These are phyloP conservation scores for Leishmania amazonensis DNA, from an alignment of 208 protist species.

Conservation along the genomic window DNA sequence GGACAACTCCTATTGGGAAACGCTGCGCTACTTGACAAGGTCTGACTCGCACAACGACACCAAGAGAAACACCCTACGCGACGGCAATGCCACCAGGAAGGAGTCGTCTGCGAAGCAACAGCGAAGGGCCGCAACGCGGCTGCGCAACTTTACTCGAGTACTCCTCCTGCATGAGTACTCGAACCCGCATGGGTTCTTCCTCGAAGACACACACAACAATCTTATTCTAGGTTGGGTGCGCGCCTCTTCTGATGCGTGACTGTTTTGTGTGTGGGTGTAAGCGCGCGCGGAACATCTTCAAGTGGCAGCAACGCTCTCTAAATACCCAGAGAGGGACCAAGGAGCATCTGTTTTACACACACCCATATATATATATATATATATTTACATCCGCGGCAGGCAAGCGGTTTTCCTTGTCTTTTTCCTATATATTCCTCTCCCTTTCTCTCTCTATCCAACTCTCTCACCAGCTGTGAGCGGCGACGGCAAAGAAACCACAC, in stretches of 20 bases:
- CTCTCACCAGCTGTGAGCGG: not conserved
- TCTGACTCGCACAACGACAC: not conserved
- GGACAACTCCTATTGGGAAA: constrained; percentile 47
- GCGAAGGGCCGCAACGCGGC: not conserved
- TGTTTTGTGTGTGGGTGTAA: not conserved
- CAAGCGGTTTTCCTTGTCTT: not conserved
- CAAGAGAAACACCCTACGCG: not conserved
- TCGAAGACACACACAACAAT: constrained; percentile 47
- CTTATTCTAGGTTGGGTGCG: constrained; percentile 52
- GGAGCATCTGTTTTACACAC: not conserved
- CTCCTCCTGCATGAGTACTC: constrained; percentile 45
- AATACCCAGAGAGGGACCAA: too few species aligned
- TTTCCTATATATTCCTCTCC: not conserved
- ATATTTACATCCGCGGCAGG: not conserved
- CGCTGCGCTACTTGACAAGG: constrained; percentile 29
- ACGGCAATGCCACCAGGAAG: not conserved
- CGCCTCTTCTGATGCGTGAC: constrained; percentile 5
- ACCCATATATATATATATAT: not conserved
- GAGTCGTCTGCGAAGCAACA: not conserved
- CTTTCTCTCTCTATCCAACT: not conserved
- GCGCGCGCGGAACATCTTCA: not conserved
- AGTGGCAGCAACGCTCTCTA: not conserved
- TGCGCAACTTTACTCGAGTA: constrained; percentile 36
- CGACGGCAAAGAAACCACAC: not conserved
- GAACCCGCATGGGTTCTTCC: constrained; percentile 32